Evolutionary conservation across 2,329 filamentous ascomycete species (phyloP), one percentile per base, ranked within the genome.

Genomic region (Trichoderma koningii): DNA sequence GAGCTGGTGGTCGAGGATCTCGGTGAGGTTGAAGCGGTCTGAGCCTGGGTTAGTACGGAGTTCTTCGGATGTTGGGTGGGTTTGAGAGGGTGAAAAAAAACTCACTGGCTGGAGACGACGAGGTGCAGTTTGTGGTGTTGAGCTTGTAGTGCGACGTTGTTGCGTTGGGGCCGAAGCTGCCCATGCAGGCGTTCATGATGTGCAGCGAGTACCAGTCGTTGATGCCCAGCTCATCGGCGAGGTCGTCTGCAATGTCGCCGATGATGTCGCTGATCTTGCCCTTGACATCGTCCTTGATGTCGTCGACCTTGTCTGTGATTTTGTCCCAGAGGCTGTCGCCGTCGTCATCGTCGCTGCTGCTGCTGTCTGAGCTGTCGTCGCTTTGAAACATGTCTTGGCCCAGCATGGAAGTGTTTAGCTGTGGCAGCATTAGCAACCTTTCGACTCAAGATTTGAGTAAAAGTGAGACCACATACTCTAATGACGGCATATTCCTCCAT

Each of bases 191-290:
- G 45, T 77, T 76, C 79, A 81, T 80, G 69, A 84, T 68, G 68
- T 84, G 82, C 34, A 84, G 66, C 17, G 81, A 83, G 69, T 83
- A 84, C 82, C 82, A 84, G 66, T 83, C 75, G 1, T 78, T 76
- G 63, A 84, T 78, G 26, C 81, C 81, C 30, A 83, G 73, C n/a
- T 76, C 74, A 14, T 77, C 73, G 55, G 77, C 74, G 52, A 82
- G 57, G 60, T 79, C 69, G 64, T 79, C 80, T 44, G 77, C 77
- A 45, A 79, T 67, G 7, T 78, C 74, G 63, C 78, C 76, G 5
- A 74, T 73, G 41, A 81, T 70, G 38, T 79, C 73, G 68, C 79
- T 78, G 66, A 82, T 66, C 51, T 75, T 71, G 48, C 77, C 76
- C 55, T 73, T 74, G 65, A 76, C 72, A 9, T 76, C 73, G 44